These are phyloP conservation scores for Ophiostoma tasmaniense DNA, from an alignment of 2,329 filamentous ascomycete species.

Conservation along the genomic window DNA sequence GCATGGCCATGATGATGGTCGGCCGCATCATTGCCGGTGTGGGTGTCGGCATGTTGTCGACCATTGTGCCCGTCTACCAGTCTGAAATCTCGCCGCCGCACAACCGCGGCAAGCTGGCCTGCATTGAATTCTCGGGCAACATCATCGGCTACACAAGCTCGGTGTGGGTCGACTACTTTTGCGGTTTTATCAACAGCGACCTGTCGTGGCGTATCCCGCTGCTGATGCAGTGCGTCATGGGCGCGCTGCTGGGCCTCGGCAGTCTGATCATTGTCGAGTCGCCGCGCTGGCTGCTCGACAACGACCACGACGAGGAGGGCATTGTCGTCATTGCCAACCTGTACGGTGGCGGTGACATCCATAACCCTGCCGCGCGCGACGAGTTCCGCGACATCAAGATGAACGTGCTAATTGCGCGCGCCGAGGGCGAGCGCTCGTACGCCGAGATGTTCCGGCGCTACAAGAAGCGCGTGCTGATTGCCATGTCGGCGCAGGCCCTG, in stretches of 20 bases:
- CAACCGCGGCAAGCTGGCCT: conserved; percentile 89
- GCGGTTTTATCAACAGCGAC: conserved; percentile 77
- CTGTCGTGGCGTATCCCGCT: conserved; percentile 86
- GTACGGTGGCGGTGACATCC: conserved; percentile 91
- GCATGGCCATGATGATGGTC: conserved; percentile 82
- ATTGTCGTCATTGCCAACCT: conserved; percentile 97
- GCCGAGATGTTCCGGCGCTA: conserved; percentile 92
- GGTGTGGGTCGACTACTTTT: conserved; percentile 98
- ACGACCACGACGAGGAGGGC: conserved; percentile 95
- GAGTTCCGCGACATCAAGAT: conserved; percentile 99
- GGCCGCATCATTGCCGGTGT: conserved; percentile 78
- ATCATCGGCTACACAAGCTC: conserved; percentile 93
- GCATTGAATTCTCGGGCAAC: conserved; percentile 97
- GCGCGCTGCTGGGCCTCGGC: conserved; percentile 70
- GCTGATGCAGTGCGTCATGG: conserved; percentile 92
- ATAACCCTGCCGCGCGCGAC: conserved; percentile 82
- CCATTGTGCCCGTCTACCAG: conserved; percentile 89
- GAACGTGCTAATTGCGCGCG: conserved; percentile 84
- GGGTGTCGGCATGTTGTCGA: conserved; percentile 79
- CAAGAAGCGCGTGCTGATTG: conserved; percentile 86
- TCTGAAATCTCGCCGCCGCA: conserved; percentile 94
- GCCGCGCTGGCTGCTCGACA: conserved; percentile 92
- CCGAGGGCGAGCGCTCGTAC: conserved; percentile 91
- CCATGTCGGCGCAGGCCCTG: conserved; percentile 94
- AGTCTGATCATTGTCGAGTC: conserved; percentile 95